Base-by-base conservation (phyloP, 2,329 filamentous ascomycete species). In the Neofusicoccum sp. region DNA sequence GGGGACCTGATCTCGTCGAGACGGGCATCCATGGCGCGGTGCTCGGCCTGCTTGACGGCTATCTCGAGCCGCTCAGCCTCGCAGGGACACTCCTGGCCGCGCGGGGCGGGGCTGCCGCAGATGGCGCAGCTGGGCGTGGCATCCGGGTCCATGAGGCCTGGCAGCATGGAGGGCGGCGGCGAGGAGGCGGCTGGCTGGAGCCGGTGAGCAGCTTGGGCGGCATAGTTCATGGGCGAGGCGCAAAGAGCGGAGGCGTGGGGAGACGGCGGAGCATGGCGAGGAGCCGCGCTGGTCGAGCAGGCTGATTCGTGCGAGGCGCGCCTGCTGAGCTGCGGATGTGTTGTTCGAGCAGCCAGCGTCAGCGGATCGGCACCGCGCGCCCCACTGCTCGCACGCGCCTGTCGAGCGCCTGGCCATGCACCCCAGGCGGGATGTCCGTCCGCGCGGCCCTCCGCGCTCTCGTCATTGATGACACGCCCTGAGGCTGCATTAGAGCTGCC, bases 51-150 rank as follows among this genome's bases (percentile, higher is more conserved):
- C 63, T 73, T 72, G 54, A 76, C 71, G 8, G 73, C 73, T 41
- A 76, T 72, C 63, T 75, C 70, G 34, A 76, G 69, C 38, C 73
- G 69, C 61, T 76, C 73, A 20, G 73, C 70, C 61, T 76, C 73
- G 66, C 73, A 76, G 53, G 71, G 69, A 63, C 73, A 76, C 70
- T 74, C 73, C 56, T 72, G 69, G 61, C 72, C 70, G 40, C 71
- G 67, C 36, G 73, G 73, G 60, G 72, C 73, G 6, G 61, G 61
- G 20, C 34, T 58, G 70, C 73, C 73, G 66, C 73, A 76, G 63
- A 76, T 76, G 61, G 73, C 73, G 65, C 73, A 76, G 65, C 73
- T 76, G 20, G 73, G 73, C 66, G 69, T 68, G 59, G 69, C 69
- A 68, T 76, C 73, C 60, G 65, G 59, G 63, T 69, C 67, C 67